These are phyloP conservation scores for Emergomyces orientalis DNA, from an alignment of 2,329 filamentous ascomycete genomes.

Conservation along the genomic window DNA sequence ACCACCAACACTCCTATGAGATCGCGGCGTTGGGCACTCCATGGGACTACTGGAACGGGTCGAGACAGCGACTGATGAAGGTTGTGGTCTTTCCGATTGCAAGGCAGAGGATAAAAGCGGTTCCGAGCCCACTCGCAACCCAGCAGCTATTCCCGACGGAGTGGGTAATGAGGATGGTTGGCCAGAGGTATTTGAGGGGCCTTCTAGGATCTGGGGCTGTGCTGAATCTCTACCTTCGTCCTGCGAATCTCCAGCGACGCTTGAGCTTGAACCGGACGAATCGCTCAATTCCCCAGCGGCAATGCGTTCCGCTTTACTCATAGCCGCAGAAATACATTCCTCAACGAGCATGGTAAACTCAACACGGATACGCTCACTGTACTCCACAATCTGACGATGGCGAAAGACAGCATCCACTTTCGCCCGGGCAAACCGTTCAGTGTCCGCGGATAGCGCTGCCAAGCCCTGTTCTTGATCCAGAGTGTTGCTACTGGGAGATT, in stretches of 20 bases:
- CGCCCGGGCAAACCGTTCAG: slow-evolving; percentile 68
- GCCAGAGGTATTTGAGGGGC: neutral
- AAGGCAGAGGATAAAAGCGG: slow-evolving; percentile 31
- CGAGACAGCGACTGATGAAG: slow-evolving; percentile 60
- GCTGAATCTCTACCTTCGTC: slow-evolving; percentile 44
- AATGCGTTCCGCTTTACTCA: slow-evolving; percentile 80
- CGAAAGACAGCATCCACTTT: slow-evolving; percentile 92
- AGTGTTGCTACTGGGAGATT: slow-evolving; percentile 83
- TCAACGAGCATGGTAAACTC: slow-evolving; percentile 90
- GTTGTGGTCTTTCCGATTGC: slow-evolving; percentile 37
- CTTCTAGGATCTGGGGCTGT: neutral
- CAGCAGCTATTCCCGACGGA: slow-evolving; percentile 1
- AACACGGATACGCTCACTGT: slow-evolving; percentile 86
- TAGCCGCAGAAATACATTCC: slow-evolving; percentile 86
- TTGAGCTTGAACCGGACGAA: slow-evolving; percentile 47
- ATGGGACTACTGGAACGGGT: slow-evolving; percentile 82
- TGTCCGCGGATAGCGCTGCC: slow-evolving; percentile 79
- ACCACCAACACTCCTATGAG: slow-evolving; percentile 55
- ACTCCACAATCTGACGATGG: slow-evolving; percentile 87
- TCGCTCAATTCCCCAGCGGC: slow-evolving; percentile 77
- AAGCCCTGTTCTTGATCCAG: slow-evolving; percentile 89
- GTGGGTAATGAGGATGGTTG: neutral
- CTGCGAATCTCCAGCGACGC: slow-evolving; percentile 32
- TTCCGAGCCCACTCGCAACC: slow-evolving; percentile 45
- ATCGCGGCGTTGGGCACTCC: slow-evolving; percentile 84